phyloP scores from a whole-genome alignment of 1,284 basidiomycete genomes.

The Athelia sp. region DNA sequence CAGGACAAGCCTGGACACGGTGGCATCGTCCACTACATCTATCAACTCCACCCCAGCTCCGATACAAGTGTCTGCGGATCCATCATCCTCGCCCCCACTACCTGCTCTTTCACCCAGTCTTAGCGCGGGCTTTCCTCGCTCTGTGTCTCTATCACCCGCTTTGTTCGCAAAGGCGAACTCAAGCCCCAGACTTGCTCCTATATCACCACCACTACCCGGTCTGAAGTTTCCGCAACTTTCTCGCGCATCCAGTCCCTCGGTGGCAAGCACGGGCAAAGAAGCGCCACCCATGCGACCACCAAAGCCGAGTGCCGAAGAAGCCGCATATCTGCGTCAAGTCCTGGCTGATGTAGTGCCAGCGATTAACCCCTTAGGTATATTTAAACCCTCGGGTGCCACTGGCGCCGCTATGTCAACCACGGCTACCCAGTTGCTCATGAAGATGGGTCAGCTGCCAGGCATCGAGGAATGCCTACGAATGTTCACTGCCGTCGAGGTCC shows the following conservation, averaged over 20 bases:
- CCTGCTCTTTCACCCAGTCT: no score
- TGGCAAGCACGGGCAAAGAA: conserved; percentile 22
- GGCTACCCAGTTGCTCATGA: conserved; percentile 39
- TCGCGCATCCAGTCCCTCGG: conserved; percentile 11
- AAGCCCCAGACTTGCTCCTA: conserved; percentile 9
- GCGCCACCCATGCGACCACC: conserved; percentile 35
- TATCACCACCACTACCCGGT: conserved; percentile 13
- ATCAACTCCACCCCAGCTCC: neutral
- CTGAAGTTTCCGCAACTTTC: conserved; percentile 17
- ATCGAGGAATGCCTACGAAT: conserved; percentile 74
- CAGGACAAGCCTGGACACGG: no score
- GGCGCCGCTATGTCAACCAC: conserved; percentile 18
- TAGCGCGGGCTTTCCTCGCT: conserved; percentile 3
- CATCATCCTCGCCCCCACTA: no score
- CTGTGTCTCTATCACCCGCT: conserved; percentile 10
- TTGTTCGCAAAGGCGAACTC: conserved; percentile 10
- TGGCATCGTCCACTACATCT: no score
- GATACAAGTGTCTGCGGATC: no score
- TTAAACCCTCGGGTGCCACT: conserved; percentile 27
- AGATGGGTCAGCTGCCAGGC: conserved; percentile 46
- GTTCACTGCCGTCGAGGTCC: conserved; percentile 87
- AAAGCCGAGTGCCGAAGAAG: conserved; percentile 49
- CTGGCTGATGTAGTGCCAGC: conserved; percentile 51
- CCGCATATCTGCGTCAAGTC: conserved; percentile 58
- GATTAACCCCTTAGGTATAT: conserved; percentile 38